phyloP scores from a whole-genome alignment of 2,329 filamentous ascomycete genomes.

The Diaporthe capsici region DNA sequence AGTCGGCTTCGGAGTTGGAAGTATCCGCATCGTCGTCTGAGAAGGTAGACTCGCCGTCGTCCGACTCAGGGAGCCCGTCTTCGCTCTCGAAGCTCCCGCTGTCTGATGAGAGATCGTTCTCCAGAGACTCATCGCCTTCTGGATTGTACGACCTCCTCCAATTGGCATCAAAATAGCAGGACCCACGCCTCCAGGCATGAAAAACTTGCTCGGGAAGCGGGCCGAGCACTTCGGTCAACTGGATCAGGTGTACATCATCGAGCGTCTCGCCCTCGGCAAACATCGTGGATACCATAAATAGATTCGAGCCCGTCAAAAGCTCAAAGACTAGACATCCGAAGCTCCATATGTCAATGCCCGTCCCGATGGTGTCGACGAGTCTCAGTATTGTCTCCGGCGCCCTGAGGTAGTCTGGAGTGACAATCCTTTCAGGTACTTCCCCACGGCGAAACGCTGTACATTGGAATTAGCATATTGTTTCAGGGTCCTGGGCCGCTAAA shows the following conservation, averaged over 20 bases:
- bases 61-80: background rate
- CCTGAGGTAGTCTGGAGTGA: slow-evolving; percentile 6
- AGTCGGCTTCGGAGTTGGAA: background rate
- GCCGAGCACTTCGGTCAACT: slow-evolving; percentile 41
- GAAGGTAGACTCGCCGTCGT: background rate
- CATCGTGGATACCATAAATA: slow-evolving; percentile 33
- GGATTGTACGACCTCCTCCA: background rate
- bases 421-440: slow-evolving; percentile 3
- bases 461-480: background rate
- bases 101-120: slow-evolving; percentile 20
- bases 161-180: slow-evolving; percentile 36
- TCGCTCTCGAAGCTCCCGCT: background rate
- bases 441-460: slow-evolving; percentile 13
- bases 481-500: background rate
- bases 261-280: slow-evolving; percentile 26
- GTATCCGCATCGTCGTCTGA: slow-evolving; percentile 16
- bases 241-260: slow-evolving; percentile 42
- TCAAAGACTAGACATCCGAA: slow-evolving; percentile 45
- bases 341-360: slow-evolving; percentile 44
- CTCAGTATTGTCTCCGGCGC: slow-evolving; percentile 28
- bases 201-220: slow-evolving; percentile 41
- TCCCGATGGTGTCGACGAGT: background rate
- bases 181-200: slow-evolving; percentile 39
- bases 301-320: slow-evolving; percentile 40
- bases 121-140: background rate